Conservation (phyloP, 192 early-diverging fungal genomes). For the Entophlyctis helioformis region DNA sequence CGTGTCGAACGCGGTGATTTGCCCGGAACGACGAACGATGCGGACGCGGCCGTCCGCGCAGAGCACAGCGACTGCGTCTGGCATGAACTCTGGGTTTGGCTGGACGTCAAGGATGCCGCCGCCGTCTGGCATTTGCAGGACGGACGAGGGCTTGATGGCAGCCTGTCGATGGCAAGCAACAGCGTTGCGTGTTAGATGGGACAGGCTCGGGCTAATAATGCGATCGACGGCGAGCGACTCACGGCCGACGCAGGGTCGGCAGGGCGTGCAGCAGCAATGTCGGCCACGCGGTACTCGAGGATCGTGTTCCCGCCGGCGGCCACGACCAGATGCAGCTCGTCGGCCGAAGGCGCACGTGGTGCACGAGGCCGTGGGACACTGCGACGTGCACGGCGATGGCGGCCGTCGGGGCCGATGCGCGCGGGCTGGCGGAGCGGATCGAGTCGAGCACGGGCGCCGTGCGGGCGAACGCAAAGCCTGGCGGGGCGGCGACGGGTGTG, state of each 20-base stretch:
- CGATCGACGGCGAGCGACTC: not conserved
- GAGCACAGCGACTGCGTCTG: conserved; percentile 4
- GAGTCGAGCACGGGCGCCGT: conserved; percentile 1
- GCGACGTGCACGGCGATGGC: not conserved
- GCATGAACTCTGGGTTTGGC: conserved; percentile 2
- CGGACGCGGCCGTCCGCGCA: not conserved
- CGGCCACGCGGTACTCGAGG: not conserved
- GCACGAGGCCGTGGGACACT: not conserved
- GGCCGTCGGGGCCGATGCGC: not conserved
- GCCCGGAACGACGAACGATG: not conserved
- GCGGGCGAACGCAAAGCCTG: conserved; percentile 7
- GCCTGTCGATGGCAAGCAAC: not conserved
- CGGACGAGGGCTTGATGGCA: conserved; percentile 2
- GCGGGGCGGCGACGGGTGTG: not conserved
- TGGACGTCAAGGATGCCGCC: conserved; percentile 3
- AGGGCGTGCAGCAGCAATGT: not conserved
- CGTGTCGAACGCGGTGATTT: conserved; percentile 17
- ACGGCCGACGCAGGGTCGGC: conserved; percentile 1
- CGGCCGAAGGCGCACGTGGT: conserved; percentile 2
- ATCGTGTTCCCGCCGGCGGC: not conserved
- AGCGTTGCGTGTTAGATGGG: not conserved
- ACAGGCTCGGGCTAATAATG: not conserved
- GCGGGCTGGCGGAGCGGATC: not conserved
- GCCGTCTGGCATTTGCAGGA: too few species aligned
- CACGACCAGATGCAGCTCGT: conserved; percentile 1